Conservation (phyloP, 2,329 filamentous ascomycete species). For the Ophiostoma angusticollis region DNA sequence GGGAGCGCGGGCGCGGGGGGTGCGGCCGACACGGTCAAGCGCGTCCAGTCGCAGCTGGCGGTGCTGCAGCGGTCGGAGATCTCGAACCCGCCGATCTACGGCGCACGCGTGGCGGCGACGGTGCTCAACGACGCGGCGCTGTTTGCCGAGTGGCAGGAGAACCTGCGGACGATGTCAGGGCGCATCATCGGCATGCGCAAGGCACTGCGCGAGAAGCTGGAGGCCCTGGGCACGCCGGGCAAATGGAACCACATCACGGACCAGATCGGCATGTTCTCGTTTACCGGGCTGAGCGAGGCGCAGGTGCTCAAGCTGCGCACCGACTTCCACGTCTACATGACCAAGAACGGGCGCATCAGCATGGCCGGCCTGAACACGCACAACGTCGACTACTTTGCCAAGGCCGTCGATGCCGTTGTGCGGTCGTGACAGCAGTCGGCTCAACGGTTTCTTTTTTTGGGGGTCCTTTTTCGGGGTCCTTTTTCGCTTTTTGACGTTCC, state of each 20-base stretch:
- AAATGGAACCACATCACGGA: constrained; percentile 96
- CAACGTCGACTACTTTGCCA: constrained; percentile 88
- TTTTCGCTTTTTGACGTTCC: neutral
- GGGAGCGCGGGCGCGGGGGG: constrained; percentile 42
- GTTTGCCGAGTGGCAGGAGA: constrained; percentile 85
- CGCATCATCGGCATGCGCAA: constrained; percentile 88
- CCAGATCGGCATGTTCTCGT: constrained; percentile 99
- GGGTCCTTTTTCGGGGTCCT: neutral
- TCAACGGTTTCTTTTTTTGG: neutral
- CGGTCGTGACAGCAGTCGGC: constrained; percentile 30
- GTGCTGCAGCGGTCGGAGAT: constrained; percentile 96
- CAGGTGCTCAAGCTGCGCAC: constrained; percentile 60
- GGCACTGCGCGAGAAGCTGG: constrained; percentile 63
- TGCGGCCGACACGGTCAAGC: constrained; percentile 35
- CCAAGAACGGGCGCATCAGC: constrained; percentile 94
- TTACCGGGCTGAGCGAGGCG: constrained; percentile 63
- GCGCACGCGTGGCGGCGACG: constrained; percentile 73
- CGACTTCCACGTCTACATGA: constrained; percentile 75
- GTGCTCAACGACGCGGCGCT: constrained; percentile 73
- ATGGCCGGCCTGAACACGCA: constrained; percentile 94
- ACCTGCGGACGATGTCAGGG: constrained; percentile 86
- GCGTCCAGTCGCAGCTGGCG: constrained; percentile 78
- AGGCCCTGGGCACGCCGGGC: constrained; percentile 74
- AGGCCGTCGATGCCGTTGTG: constrained; percentile 78
- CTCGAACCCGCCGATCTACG: constrained; percentile 90